These are phyloP conservation scores for Exophiala oligosperma DNA, from an alignment of 2,329 filamentous ascomycete species.

Conservation along the genomic window DNA sequence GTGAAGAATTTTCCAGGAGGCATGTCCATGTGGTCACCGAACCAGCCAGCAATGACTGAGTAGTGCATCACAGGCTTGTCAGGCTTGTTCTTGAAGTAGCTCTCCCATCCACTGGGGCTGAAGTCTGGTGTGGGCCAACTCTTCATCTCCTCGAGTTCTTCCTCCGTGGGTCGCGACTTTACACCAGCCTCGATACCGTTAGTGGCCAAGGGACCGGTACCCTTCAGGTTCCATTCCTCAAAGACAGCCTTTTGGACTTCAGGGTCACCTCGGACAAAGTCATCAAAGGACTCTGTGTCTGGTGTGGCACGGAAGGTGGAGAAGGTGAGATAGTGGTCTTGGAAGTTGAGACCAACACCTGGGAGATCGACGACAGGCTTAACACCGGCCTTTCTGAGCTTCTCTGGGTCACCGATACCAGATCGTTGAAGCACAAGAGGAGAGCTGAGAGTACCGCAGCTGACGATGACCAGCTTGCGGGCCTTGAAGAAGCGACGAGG, in stretches of 20 bases:
- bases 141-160: constrained; percentile 69
- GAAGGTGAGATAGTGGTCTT: constrained; percentile 74
- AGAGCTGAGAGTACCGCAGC: constrained; percentile 70
- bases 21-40: constrained; percentile 57
- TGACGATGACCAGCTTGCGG: constrained; percentile 72
- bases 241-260: constrained; percentile 72
- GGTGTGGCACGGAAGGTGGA: constrained; percentile 71
- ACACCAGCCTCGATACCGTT: constrained; percentile 80
- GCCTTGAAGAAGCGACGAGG: constrained; percentile 63
- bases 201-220: constrained; percentile 73
- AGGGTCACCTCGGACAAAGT: constrained; percentile 73
- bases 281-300: constrained; percentile 75
- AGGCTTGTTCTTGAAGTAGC: constrained; percentile 80
- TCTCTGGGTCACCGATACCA: constrained; percentile 71
- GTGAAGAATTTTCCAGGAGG: constrained; percentile 78
- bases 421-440: constrained; percentile 75
- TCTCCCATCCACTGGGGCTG: constrained; percentile 68
- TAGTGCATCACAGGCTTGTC: constrained; percentile 90
- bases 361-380: constrained; percentile 70
- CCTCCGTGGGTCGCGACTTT: constrained; percentile 69
- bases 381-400: constrained; percentile 67
- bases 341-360: constrained; percentile 74
- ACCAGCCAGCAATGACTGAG: constrained; percentile 67
- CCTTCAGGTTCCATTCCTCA: constrained; percentile 76
- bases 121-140: constrained; percentile 75